Evolutionary conservation across 2,329 filamentous ascomycete genomes (phyloP).

Genomic region (Pseudocercospora pini-densiflorae): DNA sequence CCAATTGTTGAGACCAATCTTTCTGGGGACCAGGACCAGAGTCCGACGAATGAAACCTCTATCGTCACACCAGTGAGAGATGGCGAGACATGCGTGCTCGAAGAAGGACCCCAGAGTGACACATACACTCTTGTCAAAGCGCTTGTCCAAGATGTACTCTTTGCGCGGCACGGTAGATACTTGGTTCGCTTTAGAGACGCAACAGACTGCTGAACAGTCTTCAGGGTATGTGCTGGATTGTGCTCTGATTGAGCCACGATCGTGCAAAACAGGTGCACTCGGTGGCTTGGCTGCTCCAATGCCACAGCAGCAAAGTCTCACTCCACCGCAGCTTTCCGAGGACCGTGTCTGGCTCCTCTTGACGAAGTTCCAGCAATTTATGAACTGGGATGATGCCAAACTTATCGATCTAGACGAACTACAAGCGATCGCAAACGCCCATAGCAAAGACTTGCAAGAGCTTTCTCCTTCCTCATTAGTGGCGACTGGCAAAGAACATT

Average conservation of each 20-base stretch:
- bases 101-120: not conserved
- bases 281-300: not conserved
- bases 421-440: not conserved
- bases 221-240: constrained; percentile 6
- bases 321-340: not conserved
- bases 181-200: not conserved
- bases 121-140: not conserved
- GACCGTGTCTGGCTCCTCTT: not conserved
- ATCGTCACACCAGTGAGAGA: not conserved
- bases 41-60: not conserved
- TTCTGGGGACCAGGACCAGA: no score
- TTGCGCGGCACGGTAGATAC: not conserved
- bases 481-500: not conserved
- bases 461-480: not conserved
- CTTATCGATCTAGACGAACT: constrained; percentile 4
- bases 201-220: not conserved
- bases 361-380: not conserved
- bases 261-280: not conserved
- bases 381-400: constrained; percentile 7
- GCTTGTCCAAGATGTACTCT: constrained; percentile 7
- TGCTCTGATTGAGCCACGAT: constrained; percentile 6
- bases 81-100: not conserved
- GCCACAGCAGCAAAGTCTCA: no score
- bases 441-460: not conserved
- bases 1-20: not conserved